Conservation (phyloP, 2,329 filamentous ascomycete species). For the Ophiostoma piceae region DNA sequence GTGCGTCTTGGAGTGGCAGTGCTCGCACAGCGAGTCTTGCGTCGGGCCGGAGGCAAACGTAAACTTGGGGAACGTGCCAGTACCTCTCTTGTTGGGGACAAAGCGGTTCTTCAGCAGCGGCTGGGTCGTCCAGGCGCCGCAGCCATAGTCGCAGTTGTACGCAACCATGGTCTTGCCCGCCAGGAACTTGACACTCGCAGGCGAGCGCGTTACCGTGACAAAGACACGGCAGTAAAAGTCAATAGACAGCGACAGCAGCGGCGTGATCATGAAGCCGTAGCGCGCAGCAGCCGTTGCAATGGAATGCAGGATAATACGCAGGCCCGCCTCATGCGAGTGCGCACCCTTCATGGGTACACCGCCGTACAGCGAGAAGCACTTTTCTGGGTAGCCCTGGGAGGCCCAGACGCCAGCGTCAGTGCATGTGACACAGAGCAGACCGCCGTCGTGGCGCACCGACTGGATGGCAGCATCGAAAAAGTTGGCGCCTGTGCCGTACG, state of each 20-base stretch:
- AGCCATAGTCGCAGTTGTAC: slow-evolving; percentile 85
- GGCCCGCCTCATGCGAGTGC: slow-evolving; percentile 81
- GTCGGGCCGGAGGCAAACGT: slow-evolving; percentile 66
- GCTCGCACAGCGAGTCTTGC: slow-evolving; percentile 62
- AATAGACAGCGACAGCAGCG: slow-evolving; percentile 85
- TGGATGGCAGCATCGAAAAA: slow-evolving; percentile 91
- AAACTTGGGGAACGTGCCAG: slow-evolving; percentile 70
- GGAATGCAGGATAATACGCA: slow-evolving; percentile 79
- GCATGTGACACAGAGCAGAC: slow-evolving; percentile 89
- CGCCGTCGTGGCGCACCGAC: slow-evolving; percentile 74
- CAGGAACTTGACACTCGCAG: slow-evolving; percentile 81
- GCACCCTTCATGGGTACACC: slow-evolving; percentile 79
- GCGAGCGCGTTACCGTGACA: slow-evolving; percentile 72
- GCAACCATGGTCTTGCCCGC: slow-evolving; percentile 89
- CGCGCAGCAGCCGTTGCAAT: slow-evolving; percentile 74
- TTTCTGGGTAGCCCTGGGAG: slow-evolving; percentile 89
- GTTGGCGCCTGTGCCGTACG: slow-evolving; percentile 86
- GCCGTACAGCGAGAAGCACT: slow-evolving; percentile 89
- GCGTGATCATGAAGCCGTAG: slow-evolving; percentile 85
- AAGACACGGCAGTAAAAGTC: slow-evolving; percentile 94
- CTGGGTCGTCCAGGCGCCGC: slow-evolving; percentile 86
- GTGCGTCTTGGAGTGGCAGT: slow-evolving; percentile 84
- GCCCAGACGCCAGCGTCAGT: slow-evolving; percentile 95
- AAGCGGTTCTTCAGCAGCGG: slow-evolving; percentile 65
- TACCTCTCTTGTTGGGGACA: slow-evolving; percentile 63